Evolutionary conservation across 2,329 filamentous ascomycete species (phyloP).

Genomic region (Aquanectria penicillioides): DNA sequence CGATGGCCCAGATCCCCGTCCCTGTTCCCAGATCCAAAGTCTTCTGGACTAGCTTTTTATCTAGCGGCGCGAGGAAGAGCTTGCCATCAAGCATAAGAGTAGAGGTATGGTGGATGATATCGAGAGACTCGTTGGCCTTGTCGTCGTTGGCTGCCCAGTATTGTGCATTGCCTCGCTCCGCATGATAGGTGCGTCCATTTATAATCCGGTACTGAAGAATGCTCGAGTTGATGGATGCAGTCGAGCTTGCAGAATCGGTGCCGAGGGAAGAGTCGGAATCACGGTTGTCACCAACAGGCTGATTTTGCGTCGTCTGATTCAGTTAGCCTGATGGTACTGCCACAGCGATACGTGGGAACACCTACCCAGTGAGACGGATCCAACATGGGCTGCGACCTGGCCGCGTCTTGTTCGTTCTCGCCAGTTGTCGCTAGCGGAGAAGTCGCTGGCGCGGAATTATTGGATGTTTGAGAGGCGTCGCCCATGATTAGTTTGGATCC

Average conservation of each 20-base stretch:
- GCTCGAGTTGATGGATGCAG: background rate
- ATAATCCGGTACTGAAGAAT: background rate
- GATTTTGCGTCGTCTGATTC: too few relatives aligned
- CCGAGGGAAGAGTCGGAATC: background rate
- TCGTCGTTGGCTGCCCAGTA: background rate
- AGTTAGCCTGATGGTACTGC: too few relatives aligned
- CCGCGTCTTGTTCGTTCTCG: too few relatives aligned
- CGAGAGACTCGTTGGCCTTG: background rate
- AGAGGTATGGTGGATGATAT: slow-evolving; percentile 1
- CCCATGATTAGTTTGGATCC: too few relatives aligned
- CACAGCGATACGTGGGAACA: too few relatives aligned
- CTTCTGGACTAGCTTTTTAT: background rate
- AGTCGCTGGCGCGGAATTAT: too few relatives aligned
- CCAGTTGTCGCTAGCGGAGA: too few relatives aligned
- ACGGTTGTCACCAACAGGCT: too few relatives aligned
- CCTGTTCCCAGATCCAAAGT: background rate
- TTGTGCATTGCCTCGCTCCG: background rate
- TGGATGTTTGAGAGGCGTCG: too few relatives aligned
- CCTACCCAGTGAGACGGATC: too few relatives aligned
- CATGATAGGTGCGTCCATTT: background rate
- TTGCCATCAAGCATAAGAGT: background rate
- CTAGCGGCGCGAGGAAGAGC: background rate
- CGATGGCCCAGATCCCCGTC: background rate
- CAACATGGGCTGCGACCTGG: too few relatives aligned
- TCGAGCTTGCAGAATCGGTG: background rate